These are phyloP conservation scores for Metschnikowia lochheadii DNA, from an alignment of 805 yeast species.

Conservation along the genomic window DNA sequence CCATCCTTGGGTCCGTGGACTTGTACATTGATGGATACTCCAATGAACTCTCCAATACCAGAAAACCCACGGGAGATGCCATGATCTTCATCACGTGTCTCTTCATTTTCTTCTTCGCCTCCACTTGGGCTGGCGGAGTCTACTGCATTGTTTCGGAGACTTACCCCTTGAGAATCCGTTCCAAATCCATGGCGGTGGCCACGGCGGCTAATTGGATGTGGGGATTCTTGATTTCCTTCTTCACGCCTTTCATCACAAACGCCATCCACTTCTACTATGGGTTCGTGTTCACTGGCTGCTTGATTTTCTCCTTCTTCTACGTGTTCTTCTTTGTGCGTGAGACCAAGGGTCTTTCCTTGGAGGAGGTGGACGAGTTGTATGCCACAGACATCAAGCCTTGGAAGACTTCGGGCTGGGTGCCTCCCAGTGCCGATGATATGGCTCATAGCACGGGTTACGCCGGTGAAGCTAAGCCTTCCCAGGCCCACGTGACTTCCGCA, in stretches of 20 bases:
- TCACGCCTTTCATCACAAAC: slow-evolving; percentile 61
- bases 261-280: slow-evolving; percentile 66
- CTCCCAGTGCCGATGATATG: slow-evolving; percentile 38
- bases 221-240: slow-evolving; percentile 59
- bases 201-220: slow-evolving; percentile 64
- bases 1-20: slow-evolving; percentile 54
- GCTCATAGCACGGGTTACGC: slow-evolving; percentile 38
- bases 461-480: slow-evolving; percentile 27
- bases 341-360: slow-evolving; percentile 77
- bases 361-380: slow-evolving; percentile 74
- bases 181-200: slow-evolving; percentile 61
- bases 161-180: slow-evolving; percentile 62
- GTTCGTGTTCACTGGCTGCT: slow-evolving; percentile 60
- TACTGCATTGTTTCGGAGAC: slow-evolving; percentile 65
- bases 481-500: slow-evolving; percentile 7
- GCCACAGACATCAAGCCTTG: slow-evolving; percentile 36
- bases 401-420: slow-evolving; percentile 49
- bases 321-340: slow-evolving; percentile 72
- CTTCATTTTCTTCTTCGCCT: slow-evolving; percentile 63
- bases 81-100: slow-evolving; percentile 66
- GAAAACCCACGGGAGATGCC: slow-evolving; percentile 51
- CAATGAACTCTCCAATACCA: slow-evolving; percentile 21
- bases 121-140: slow-evolving; percentile 73
- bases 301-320: slow-evolving; percentile 59
- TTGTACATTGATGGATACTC: slow-evolving; percentile 37